A percentile compares a stretch with the other conserved stretches of the same genome.
Evolutionary conservation across 2,329 filamentous ascomycete genomes (phyloP).

Genomic region (Dothideomycetes sp.): DNA sequence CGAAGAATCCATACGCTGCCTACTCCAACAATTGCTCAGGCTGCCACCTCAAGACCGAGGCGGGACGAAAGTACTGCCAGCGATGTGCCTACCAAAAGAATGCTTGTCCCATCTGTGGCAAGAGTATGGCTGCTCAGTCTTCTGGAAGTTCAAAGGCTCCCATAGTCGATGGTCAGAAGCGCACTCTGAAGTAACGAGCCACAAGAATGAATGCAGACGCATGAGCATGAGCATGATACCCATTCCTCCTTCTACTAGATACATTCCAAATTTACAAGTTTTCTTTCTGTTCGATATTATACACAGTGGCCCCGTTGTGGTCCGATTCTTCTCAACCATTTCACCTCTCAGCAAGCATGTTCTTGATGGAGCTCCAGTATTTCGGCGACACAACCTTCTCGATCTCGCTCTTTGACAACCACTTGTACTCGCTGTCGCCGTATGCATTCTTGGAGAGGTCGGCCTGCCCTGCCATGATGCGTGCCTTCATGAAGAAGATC

Average conservation of each 20-base stretch:
- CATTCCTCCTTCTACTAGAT: not conserved
- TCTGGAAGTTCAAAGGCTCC: constrained; percentile 33
- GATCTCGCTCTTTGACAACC: constrained; percentile 86
- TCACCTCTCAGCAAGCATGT: constrained; percentile 73
- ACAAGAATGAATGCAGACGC: too few species aligned
- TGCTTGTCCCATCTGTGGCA: constrained; percentile 55
- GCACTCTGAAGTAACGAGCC: constrained; percentile 42
- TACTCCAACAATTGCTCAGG: constrained; percentile 50
- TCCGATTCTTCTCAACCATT: too few species aligned
- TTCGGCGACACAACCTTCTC: constrained; percentile 50
- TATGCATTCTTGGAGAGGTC: constrained; percentile 62
- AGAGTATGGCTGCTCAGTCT: constrained; percentile 32
- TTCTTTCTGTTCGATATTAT: too few species aligned
- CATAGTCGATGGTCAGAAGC: constrained; percentile 49
- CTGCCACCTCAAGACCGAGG: constrained; percentile 54
- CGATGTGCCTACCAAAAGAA: constrained; percentile 52
- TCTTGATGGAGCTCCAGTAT: constrained; percentile 67
- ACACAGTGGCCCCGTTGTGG: too few species aligned
- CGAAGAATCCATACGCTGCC: constrained; percentile 55
- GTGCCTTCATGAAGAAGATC: constrained; percentile 89
- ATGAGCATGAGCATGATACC: not conserved
- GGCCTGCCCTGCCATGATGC: constrained; percentile 95
- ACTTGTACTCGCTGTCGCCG: constrained; percentile 74
- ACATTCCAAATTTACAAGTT: too few species aligned
- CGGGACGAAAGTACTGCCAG: constrained; percentile 50